Conservation (phyloP, 2,329 filamentous ascomycete species). For the Phyllosticta ampelicida region DNA sequence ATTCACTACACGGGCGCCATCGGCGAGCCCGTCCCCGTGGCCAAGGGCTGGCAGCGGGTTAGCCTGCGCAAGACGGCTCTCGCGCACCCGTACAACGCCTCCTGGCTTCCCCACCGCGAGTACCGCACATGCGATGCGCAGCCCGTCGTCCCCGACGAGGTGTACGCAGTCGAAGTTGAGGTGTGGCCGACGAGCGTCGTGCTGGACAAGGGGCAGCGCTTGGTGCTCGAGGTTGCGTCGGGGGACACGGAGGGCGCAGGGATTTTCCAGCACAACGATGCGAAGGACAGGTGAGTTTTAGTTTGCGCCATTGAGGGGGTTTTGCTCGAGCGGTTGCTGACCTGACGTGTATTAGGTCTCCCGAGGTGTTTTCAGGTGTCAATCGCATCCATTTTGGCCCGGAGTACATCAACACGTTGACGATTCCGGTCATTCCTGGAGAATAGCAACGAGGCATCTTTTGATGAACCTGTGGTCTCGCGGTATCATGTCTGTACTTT, state of each 20-base stretch:
- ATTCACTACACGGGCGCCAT: conserved; percentile 56
- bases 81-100: conserved; percentile 40
- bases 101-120: conserved; percentile 47
- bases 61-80: conserved; percentile 45
- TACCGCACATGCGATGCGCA: conserved; percentile 49
- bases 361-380: conserved; percentile 34
- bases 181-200: conserved; percentile 55
- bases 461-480: too few species aligned
- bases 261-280: conserved; percentile 44
- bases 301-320: not conserved
- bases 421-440: conserved; percentile 42
- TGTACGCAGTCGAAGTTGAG: conserved; percentile 52
- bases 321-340: not conserved
- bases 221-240: conserved; percentile 46
- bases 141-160: conserved; percentile 43
- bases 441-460: conserved; percentile 17
- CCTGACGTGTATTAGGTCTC: conserved; percentile 19
- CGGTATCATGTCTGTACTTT: too few species aligned
- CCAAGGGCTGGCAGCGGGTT: conserved; percentile 54
- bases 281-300: conserved; percentile 36
- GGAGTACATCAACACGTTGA: conserved; percentile 40
- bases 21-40: conserved; percentile 51
- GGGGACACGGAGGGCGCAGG: conserved; percentile 50
- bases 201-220: conserved; percentile 39
- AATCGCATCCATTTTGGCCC: conserved; percentile 46